Percentiles rank a stretch among this genome's conserved stretches.
Conservation (phyloP, 495 filamentous ascomycete species). For the Margaritispora aquatica region DNA sequence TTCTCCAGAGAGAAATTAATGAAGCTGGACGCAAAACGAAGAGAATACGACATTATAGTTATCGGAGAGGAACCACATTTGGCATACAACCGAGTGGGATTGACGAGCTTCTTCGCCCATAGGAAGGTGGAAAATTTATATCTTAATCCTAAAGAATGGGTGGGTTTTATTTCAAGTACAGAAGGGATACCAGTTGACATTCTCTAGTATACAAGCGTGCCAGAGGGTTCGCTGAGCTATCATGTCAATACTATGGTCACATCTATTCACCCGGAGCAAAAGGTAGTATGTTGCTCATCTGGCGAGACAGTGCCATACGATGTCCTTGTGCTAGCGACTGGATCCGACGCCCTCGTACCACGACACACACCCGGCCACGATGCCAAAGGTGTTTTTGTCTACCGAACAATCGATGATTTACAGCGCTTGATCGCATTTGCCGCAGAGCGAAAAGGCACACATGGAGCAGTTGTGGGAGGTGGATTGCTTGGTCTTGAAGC, state of each 20-base stretch:
- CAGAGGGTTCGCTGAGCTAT: conserved; percentile 52
- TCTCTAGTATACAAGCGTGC: conserved; percentile 17
- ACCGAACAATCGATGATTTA: conserved; percentile 82
- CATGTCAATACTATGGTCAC: conserved; percentile 79
- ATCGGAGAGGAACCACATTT: conserved; percentile 90
- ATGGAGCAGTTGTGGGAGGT: conserved; percentile 82
- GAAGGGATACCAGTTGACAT: background rate
- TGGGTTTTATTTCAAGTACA: background rate
- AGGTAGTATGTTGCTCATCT: conserved; percentile 64
- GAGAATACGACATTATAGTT: conserved; percentile 80
- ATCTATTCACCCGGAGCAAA: conserved; percentile 56
- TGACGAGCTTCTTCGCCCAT: conserved; percentile 90
- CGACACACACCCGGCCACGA: conserved; percentile 76
- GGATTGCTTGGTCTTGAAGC: conserved; percentile 88
- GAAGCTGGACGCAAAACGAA: conserved; percentile 71
- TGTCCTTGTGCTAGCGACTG: conserved; percentile 83
- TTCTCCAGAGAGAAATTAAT: conserved; percentile 75
- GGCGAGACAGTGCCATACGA: conserved; percentile 76
- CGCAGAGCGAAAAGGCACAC: conserved; percentile 54
- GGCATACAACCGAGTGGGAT: conserved; percentile 94
- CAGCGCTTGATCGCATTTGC: conserved; percentile 76
- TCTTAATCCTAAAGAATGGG: conserved; percentile 83
- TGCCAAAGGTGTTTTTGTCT: conserved; percentile 89
- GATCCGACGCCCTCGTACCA: conserved; percentile 84
- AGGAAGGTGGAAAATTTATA: conserved; percentile 86